Conservation (phyloP, 495 filamentous ascomycete species). For the Aspergillus incahuasiensis region DNA sequence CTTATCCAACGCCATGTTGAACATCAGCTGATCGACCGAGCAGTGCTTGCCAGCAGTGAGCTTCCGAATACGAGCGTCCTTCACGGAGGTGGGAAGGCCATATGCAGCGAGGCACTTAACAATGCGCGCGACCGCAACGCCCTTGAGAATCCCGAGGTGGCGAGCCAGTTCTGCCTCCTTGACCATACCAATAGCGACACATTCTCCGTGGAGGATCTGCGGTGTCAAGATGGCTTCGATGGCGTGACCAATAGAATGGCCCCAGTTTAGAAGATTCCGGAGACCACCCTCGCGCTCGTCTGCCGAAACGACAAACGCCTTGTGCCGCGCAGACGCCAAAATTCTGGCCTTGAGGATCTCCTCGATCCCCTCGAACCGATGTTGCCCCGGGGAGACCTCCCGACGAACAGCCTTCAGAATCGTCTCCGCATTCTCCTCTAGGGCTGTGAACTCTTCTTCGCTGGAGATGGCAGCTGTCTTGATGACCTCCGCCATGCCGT, state of each 20-base stretch:
- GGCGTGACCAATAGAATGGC: constrained; percentile 96
- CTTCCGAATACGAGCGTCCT: constrained; percentile 78
- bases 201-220: constrained; percentile 92
- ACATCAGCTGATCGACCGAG: constrained; percentile 80
- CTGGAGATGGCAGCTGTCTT: constrained; percentile 98
- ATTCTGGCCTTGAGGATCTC: constrained; percentile 81
- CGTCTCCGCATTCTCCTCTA: constrained; percentile 73
- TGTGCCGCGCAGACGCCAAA: constrained; percentile 81
- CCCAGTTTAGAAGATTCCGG: constrained; percentile 93
- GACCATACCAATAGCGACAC: constrained; percentile 96
- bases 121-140: constrained; percentile 81
- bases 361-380: constrained; percentile 63
- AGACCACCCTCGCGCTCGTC: constrained; percentile 95
- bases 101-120: constrained; percentile 92
- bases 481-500: constrained; percentile 97
- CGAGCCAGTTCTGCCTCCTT: constrained; percentile 93
- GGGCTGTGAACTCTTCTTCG: constrained; percentile 75
- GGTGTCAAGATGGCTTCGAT: constrained; percentile 94
- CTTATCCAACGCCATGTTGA: constrained; percentile 97
- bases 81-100: constrained; percentile 78
- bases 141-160: constrained; percentile 80
- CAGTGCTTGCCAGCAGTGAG: constrained; percentile 85
- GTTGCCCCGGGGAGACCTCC: constrained; percentile 46
- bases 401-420: constrained; percentile 69
- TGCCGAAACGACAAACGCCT: constrained; percentile 86